Conservation (phyloP, 768 basidiomycete species). For the Kwoniella botswanensis region DNA sequence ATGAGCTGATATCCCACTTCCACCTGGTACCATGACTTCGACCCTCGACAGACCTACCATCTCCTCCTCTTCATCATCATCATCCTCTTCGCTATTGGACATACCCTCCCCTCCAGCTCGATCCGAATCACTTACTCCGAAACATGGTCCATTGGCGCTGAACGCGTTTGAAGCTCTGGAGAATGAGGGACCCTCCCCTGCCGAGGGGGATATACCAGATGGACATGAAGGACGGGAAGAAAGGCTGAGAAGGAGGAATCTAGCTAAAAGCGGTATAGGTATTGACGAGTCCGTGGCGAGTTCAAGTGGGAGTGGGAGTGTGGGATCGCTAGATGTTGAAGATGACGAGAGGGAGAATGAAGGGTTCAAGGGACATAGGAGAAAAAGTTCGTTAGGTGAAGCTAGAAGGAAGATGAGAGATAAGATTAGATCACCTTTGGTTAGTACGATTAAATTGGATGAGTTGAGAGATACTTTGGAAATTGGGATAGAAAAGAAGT, state of each 20-base stretch:
- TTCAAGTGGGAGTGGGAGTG: not conserved
- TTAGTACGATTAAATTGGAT: conserved; percentile 38
- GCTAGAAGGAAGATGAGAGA: conserved; percentile 35
- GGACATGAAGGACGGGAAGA: conserved; percentile 4
- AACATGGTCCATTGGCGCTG: conserved; percentile 21
- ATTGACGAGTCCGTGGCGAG: conserved; percentile 13
- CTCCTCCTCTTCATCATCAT: conserved; percentile 4
- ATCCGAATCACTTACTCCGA: conserved; percentile 15
- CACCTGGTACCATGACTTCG: not conserved
- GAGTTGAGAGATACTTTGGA: conserved; percentile 43
- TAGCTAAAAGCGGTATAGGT: conserved; percentile 12
- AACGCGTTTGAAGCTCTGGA: conserved; percentile 20
- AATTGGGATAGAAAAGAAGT: conserved; percentile 52
- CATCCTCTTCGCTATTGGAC: conserved; percentile 6
- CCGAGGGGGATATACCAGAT: conserved; percentile 2
- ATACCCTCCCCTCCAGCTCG: not conserved
- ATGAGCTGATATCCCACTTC: not conserved
- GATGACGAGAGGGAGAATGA: not conserved
- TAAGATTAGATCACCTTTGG: conserved; percentile 40
- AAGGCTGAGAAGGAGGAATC: conserved; percentile 8
- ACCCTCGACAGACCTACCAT: not conserved
- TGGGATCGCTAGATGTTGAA: not conserved
- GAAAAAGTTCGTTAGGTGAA: conserved; percentile 11
- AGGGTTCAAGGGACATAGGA: not conserved
- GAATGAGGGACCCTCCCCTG: conserved; percentile 3